Conservation (phyloP, 192 early-diverging fungal genomes). For the Backusella macrospora region DNA sequence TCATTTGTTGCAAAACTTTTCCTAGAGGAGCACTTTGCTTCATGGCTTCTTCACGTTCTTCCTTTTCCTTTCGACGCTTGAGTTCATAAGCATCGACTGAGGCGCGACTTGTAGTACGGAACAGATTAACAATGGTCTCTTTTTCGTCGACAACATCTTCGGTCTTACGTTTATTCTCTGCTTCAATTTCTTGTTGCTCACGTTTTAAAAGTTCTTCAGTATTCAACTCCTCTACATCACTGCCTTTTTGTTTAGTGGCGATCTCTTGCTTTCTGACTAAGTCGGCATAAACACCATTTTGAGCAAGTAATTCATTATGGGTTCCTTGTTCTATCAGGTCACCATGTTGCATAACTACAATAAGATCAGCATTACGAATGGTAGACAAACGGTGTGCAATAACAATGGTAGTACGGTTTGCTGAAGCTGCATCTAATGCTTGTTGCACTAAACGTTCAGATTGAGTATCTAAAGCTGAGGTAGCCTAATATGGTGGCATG, state of each 20-base stretch:
- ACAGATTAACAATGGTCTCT: slow-evolving; percentile 9
- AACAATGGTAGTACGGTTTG: slow-evolving; percentile 85
- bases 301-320: slow-evolving; percentile 74
- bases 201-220: slow-evolving; percentile 23
- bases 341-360: slow-evolving; percentile 81
- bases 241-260: slow-evolving; percentile 44
- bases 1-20: slow-evolving; percentile 56
- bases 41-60: slow-evolving; percentile 38
- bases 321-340: slow-evolving; percentile 74
- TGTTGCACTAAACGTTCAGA: slow-evolving; percentile 81
- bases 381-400: slow-evolving; percentile 93
- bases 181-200: slow-evolving; percentile 14
- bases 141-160: neutral
- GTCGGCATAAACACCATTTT: slow-evolving; percentile 62
- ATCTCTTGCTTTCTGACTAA: slow-evolving; percentile 73
- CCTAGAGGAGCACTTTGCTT: slow-evolving; percentile 57
- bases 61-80: slow-evolving; percentile 40
- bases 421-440: slow-evolving; percentile 75
- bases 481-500: slow-evolving; percentile 48
- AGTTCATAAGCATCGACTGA: slow-evolving; percentile 37
- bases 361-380: slow-evolving; percentile 81
- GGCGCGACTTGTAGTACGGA: slow-evolving; percentile 18
- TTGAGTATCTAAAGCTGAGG: slow-evolving; percentile 82
- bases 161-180: neutral
- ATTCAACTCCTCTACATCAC: slow-evolving; percentile 27